These are phyloP conservation scores for Zygosaccharomyces sapae DNA, from an alignment of 1,139 yeast genomes.

Conservation along the genomic window DNA sequence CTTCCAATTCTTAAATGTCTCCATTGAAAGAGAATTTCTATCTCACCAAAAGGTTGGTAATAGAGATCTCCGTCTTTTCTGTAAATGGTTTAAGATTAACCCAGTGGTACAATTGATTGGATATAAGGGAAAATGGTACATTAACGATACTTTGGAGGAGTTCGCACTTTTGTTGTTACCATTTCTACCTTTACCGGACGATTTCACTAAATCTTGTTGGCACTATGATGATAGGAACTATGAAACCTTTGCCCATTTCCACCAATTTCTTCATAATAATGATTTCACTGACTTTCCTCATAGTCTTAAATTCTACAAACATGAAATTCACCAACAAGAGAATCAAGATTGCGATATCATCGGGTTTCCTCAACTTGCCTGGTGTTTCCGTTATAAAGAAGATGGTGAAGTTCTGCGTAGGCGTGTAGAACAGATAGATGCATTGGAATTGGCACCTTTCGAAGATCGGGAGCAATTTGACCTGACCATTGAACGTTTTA, in stretches of 20 bases:
- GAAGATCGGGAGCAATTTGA: constrained; percentile 9
- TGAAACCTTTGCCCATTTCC: constrained; percentile 12
- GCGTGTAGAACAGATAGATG: constrained; percentile 14
- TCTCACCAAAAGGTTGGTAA: constrained; percentile 9
- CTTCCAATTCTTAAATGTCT: constrained; percentile 19
- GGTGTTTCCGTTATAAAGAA: constrained; percentile 12
- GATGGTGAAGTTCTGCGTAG: constrained; percentile 3
- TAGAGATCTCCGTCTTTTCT: constrained; percentile 17
- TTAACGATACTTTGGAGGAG: constrained; percentile 17
- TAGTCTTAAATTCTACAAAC: constrained; percentile 5
- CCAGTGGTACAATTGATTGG: constrained; percentile 22
- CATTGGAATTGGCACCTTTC: constrained; percentile 11
- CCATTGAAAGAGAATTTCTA: constrained; percentile 31
- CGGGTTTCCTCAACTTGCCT: constrained; percentile 20
- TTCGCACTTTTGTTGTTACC: constrained; percentile 18
- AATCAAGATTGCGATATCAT: constrained; percentile 14
- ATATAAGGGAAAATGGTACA: constrained; percentile 13
- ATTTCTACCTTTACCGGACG: constrained; percentile 10
- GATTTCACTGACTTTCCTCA: not conserved
- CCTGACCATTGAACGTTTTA: constrained; percentile 8
- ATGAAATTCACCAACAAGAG: constrained; percentile 10
- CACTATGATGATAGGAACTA: constrained; percentile 9
- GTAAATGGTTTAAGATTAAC: constrained; percentile 26
- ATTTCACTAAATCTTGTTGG: constrained; percentile 10
- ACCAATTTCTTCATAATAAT: not conserved